phyloP scores from a whole-genome alignment of 129 eudicot species.

The Escallonia rubra region DNA sequence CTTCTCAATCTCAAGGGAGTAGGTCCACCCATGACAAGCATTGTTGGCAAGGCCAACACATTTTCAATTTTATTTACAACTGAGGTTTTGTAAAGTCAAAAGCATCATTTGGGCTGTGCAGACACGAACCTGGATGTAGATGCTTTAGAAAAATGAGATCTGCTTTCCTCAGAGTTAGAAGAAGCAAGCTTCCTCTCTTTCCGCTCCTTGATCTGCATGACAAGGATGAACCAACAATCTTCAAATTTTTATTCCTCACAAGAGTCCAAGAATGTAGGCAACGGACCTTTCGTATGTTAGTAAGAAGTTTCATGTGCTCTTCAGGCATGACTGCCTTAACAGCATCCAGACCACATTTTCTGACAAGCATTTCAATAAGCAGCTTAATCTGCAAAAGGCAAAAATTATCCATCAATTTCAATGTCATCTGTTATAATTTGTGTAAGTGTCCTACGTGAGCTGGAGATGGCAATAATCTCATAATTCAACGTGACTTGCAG shows the following conservation, averaged over 20 bases:
- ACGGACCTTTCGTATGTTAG: slow-evolving; percentile 88
- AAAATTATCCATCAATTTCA: slow-evolving; percentile 1
- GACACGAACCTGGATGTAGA: slow-evolving; percentile 77
- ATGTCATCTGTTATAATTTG: neutral
- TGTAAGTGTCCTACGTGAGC: too few species aligned
- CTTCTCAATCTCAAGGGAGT: too few species aligned
- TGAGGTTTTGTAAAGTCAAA: too few species aligned
- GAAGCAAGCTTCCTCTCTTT: slow-evolving; percentile 62
- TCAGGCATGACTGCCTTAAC: slow-evolving; percentile 95
- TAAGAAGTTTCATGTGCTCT: slow-evolving; percentile 92
- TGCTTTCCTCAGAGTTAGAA: slow-evolving; percentile 45
- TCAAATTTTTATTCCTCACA: neutral
- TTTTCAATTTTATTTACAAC: too few species aligned
- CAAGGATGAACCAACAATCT: neutral
- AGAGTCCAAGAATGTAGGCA: neutral
- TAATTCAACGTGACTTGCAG: too few species aligned
- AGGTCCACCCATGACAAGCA: too few species aligned
- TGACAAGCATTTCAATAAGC: slow-evolving; percentile 90
- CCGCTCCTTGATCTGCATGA: slow-evolving; percentile 78
- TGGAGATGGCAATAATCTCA: too few species aligned
- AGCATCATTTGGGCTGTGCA: neutral
- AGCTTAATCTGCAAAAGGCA: slow-evolving; percentile 59
- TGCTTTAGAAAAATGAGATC: slow-evolving; percentile 68
- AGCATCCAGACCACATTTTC: slow-evolving; percentile 91
- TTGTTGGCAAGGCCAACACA: too few species aligned